A percentile compares a stretch with the other conserved stretches of the same genome.
These are phyloP conservation scores for Besnoitia besnoiti DNA, from an alignment of 169 alveolate species.

Conservation along the genomic window DNA sequence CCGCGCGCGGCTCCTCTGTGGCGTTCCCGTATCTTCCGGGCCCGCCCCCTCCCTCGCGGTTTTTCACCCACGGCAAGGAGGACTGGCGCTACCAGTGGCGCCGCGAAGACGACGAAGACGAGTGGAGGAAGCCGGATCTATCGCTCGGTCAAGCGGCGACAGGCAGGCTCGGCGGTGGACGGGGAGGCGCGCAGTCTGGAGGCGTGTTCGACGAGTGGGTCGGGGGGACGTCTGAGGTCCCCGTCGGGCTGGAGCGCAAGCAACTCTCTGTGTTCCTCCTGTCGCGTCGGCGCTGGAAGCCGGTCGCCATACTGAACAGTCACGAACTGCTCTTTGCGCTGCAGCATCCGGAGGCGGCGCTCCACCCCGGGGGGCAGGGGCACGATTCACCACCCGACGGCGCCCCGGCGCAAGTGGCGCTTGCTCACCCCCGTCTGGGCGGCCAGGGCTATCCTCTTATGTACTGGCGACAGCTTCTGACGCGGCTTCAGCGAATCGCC, in stretches of 20 bases:
- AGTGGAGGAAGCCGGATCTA: neutral
- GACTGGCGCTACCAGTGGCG: constrained; percentile 44
- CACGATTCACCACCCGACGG: neutral
- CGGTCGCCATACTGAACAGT: neutral
- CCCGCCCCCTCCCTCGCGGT: neutral
- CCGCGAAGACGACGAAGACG: constrained; percentile 31
- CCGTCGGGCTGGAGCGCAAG: neutral
- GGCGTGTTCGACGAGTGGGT: neutral
- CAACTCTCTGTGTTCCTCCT: constrained; percentile 6
- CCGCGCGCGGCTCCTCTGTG: neutral
- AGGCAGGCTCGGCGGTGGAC: too few relatives aligned
- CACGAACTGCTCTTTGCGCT: constrained; percentile 29
- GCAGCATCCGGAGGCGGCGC: constrained; percentile 4
- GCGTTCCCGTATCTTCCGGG: neutral
- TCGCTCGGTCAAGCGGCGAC: neutral
- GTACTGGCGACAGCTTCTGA: constrained; percentile 12
- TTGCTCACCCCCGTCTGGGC: neutral
- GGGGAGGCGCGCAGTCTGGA: too few relatives aligned
- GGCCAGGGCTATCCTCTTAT: neutral
- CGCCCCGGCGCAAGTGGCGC: neutral
- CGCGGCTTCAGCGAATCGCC: neutral
- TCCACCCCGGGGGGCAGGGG: neutral
- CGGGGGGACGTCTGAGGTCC: neutral
- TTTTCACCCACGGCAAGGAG: constrained; percentile 5
- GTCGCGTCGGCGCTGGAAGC: neutral